Evolutionary conservation across 805 yeast genomes (phyloP), one percentile per base, ranked within the genome.

Genomic region (Saturnispora mendoncae): DNA sequence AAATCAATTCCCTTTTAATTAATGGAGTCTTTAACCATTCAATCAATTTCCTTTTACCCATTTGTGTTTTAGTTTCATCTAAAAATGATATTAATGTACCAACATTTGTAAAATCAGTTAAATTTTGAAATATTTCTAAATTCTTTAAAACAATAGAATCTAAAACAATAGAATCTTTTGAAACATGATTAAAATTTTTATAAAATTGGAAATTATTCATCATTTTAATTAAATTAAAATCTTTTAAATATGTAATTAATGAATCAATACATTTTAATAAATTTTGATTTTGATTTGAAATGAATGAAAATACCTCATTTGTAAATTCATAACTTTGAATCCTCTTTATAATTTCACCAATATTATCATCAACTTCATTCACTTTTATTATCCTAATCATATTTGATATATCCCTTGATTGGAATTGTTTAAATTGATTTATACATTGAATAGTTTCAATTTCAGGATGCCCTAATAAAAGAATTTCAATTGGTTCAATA

Each of bases 41-140:
- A 23, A 69, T 66, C 12, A 92, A 57, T 44, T 75, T 51, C 41
- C 95, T 61, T 34, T 67, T 71, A 0, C 98, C 98, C 58, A 80
- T 81, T 23, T 71, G 67, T 0, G 97, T 84, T 26, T 75, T 62
- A 0, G 97, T 84, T 49, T 82, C 87, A 55, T 90, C 83, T 45
- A 92, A 51, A 2, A 85, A 64, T 87, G 94, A 84, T 13, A 84
- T 56, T 12, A 90, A 61, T 0, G 95, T 76, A 0, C 97, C 97
- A 25, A 67, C 61, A 7, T 65, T 65, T 4, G 68, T 62, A 10
- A 62, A 56, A 46, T 77, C 77, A 0, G 92, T 76, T 3, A 69
- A 61, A 51, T 84, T 84, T 17, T 65, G 64, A 52, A 84, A 85
- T 1, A 92, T 71, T 53, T 92, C 97, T 17, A 92, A 62, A 33